Percentiles rank a stretch among this genome's conserved stretches.
Evolutionary conservation across 768 basidiomycete species (phyloP).

Genomic region (Mycena maculata): DNA sequence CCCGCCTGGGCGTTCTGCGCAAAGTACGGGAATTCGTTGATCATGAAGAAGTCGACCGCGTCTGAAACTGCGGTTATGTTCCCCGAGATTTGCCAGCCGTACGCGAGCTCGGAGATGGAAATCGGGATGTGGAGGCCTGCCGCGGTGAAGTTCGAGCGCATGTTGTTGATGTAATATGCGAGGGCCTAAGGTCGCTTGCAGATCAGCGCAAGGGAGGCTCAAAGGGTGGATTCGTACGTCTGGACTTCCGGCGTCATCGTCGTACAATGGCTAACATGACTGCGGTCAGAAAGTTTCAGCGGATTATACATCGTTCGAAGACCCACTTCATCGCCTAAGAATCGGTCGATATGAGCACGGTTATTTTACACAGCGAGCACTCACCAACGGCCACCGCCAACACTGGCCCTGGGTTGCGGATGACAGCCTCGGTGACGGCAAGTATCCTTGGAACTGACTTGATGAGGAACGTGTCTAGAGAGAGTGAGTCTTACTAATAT

Average conservation of each 20-base stretch:
- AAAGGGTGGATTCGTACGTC: constrained; percentile 20
- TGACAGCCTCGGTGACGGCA: constrained; percentile 33
- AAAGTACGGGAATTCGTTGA: constrained; percentile 34
- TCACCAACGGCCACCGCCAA: constrained; percentile 32
- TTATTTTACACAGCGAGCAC: constrained; percentile 7
- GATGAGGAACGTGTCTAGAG: constrained; percentile 30
- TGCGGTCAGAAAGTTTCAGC: constrained; percentile 12
- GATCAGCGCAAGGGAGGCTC: constrained; percentile 12
- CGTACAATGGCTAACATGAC: constrained; percentile 28
- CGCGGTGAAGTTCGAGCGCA: constrained; percentile 27
- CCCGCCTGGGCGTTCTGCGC: constrained; percentile 30
- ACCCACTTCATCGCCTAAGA: constrained; percentile 29
- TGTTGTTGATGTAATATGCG: constrained; percentile 25
- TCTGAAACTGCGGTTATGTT: constrained; percentile 27
- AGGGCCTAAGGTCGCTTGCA: constrained; percentile 19
- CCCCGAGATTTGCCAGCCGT: constrained; percentile 31
- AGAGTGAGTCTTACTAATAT: constrained; percentile 6
- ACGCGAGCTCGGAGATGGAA: constrained; percentile 31
- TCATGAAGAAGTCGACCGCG: constrained; percentile 32
- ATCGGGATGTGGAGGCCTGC: constrained; percentile 32
- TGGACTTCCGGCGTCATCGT: constrained; percentile 31
- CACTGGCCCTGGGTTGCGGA: constrained; percentile 31
- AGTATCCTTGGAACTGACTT: constrained; percentile 32
- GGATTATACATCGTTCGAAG: constrained; percentile 2
- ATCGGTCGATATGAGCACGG: constrained; percentile 5